phyloP scores from a whole-genome alignment of 2,329 filamentous ascomycete genomes.

The Triangularia verruculosa region DNA sequence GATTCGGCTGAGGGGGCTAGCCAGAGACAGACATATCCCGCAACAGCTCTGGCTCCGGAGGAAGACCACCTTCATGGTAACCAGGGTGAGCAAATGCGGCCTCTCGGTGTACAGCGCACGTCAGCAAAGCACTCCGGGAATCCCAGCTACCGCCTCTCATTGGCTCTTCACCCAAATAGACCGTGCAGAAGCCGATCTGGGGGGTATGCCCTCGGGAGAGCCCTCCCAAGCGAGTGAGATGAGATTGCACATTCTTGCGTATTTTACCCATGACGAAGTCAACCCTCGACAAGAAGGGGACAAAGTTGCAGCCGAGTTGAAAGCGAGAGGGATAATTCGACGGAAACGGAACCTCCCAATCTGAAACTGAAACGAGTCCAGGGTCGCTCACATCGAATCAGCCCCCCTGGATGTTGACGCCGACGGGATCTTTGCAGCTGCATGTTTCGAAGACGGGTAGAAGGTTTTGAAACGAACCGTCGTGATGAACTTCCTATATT shows the following conservation, averaged over 20 bases:
- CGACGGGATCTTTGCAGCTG: conserved; percentile 3
- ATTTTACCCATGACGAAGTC: not conserved
- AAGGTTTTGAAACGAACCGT: conserved; percentile 20
- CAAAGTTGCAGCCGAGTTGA: not conserved
- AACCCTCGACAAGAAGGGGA: not conserved
- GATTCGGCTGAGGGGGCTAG: not conserved
- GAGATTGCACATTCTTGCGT: not conserved
- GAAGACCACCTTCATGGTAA: not conserved
- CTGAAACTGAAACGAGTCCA: not conserved
- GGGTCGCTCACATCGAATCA: not conserved
- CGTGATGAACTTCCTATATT: conserved; percentile 16
- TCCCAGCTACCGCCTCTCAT: not conserved
- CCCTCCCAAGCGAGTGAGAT: not conserved
- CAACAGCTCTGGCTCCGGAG: not conserved
- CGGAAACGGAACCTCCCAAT: conserved; percentile 14
- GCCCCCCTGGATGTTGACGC: not conserved
- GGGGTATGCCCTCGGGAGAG: not conserved
- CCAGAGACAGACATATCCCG: not conserved
- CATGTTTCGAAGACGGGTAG: conserved; percentile 20
- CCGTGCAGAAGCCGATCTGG: conserved; percentile 7
- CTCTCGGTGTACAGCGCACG: not conserved
- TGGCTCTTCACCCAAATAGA: not conserved
- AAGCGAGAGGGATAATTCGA: not conserved
- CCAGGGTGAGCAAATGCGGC: conserved; percentile 1
- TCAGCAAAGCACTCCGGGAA: not conserved